phyloP scores from a whole-genome alignment of 768 basidiomycete species.

The Polyporus arcularius region DNA sequence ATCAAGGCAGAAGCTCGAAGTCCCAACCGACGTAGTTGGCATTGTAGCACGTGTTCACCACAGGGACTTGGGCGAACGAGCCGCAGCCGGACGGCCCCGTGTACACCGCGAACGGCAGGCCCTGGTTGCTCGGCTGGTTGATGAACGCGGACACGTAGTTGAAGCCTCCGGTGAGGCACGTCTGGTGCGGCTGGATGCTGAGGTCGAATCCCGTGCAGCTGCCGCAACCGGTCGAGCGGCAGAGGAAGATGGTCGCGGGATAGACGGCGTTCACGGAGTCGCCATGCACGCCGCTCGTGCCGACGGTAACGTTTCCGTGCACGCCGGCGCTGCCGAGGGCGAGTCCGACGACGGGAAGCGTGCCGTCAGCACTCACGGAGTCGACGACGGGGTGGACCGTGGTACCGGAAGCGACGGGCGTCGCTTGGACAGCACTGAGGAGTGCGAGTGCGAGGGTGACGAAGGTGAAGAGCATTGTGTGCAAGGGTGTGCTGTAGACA shows the following conservation, averaged over 20 bases:
- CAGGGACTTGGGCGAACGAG: neutral
- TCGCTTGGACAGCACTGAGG: neutral
- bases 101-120: slow-evolving; percentile 2
- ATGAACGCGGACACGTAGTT: neutral
- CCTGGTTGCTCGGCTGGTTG: slow-evolving; percentile 3
- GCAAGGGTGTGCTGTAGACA: neutral
- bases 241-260: neutral
- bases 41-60: slow-evolving; percentile 8
- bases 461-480: neutral
- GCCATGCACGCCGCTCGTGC: no score
- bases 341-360: no score
- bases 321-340: no score
- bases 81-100: neutral
- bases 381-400: no score
- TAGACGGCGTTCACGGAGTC: no score
- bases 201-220: neutral
- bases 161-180: neutral
- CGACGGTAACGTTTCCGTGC: no score
- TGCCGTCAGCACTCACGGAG: no score
- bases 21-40: no score
- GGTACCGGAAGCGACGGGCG: neutral
- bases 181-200: neutral
- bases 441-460: neutral
- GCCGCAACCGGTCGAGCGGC: neutral
- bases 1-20: no score